phyloP scores from a whole-genome alignment of 2,329 filamentous ascomycete genomes.

The Colletotrichum brevisporum region DNA sequence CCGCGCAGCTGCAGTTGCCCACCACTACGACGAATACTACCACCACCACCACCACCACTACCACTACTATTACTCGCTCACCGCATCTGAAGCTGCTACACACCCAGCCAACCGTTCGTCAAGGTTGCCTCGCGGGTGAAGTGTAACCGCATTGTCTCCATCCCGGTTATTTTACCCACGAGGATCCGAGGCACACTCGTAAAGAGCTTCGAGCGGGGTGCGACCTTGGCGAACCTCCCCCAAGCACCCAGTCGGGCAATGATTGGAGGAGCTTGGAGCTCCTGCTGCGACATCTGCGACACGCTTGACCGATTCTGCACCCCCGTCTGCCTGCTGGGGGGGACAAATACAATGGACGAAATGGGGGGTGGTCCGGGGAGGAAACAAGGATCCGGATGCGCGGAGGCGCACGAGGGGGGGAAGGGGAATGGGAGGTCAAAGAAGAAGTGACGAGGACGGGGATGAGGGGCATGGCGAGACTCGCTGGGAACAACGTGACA shows the following conservation, averaged over 20 bases:
- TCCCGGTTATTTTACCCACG: constrained; percentile 28
- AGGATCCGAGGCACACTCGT: constrained; percentile 2
- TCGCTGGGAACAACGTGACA: constrained; percentile 25
- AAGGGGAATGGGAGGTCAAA: constrained; percentile 6
- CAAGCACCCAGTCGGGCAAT: constrained; percentile 5
- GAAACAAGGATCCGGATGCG: constrained; percentile 37
- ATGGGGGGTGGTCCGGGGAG: not conserved
- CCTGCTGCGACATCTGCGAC: constrained; percentile 36
- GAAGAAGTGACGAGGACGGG: constrained; percentile 15
- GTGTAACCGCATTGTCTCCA: constrained; percentile 8
- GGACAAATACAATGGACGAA: constrained; percentile 17
- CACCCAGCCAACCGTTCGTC: constrained; percentile 14
- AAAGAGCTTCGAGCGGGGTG: constrained; percentile 26
- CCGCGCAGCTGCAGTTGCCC: not conserved
- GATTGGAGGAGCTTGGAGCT: constrained; percentile 40
- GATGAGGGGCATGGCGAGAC: constrained; percentile 21
- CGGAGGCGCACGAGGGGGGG: not conserved
- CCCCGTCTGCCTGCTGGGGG: constrained; percentile 10
- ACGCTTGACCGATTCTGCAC: constrained; percentile 39
- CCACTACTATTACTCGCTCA: constrained; percentile 9
- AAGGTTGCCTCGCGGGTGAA: constrained; percentile 5
- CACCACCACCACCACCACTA: constrained; percentile 18
- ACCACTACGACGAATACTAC: constrained; percentile 3
- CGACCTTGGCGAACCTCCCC: constrained; percentile 27
- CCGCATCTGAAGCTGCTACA: constrained; percentile 2